phyloP scores from a whole-genome alignment of 2,329 filamentous ascomycete genomes.

The Claviceps pazoutovae region DNA sequence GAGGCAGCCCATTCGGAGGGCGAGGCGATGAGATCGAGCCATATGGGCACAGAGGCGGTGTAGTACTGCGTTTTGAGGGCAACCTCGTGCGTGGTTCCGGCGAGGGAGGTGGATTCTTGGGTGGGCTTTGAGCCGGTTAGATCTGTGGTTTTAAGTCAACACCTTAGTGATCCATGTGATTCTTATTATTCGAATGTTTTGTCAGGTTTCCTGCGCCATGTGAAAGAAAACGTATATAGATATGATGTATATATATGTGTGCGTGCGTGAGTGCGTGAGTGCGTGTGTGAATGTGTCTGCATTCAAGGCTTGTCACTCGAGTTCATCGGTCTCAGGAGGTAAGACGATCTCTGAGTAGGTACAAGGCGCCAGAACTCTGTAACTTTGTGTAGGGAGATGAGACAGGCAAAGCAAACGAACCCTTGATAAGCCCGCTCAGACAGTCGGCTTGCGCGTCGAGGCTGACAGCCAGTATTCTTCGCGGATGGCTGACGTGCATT shows the following conservation, averaged over 20 bases:
- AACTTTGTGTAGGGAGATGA: no score
- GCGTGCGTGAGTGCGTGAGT: no score
- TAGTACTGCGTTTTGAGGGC: constrained; percentile 47
- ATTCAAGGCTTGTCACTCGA: no score
- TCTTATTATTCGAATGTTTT: no score
- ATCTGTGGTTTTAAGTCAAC: constrained; percentile 22
- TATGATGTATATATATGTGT: no score
- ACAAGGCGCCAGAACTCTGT: no score
- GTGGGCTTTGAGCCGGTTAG: constrained; percentile 35
- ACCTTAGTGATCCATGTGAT: no score
- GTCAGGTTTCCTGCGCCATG: no score
- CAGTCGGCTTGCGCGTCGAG: constrained; percentile 31
- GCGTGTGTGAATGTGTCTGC: no score
- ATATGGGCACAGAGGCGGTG: constrained; percentile 44
- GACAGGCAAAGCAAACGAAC: constrained; percentile 18
- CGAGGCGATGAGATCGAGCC: constrained; percentile 47
- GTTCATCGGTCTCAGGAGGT: no score
- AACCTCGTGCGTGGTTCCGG: constrained; percentile 45
- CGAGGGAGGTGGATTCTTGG: constrained; percentile 29
- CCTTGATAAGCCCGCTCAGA: constrained; percentile 38
- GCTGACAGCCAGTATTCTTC: constrained; percentile 45
- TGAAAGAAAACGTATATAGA: no score
- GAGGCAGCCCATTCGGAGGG: constrained; percentile 40
- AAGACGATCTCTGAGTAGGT: no score
- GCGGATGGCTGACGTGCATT: constrained; percentile 14